These are phyloP conservation scores for Biancaea sappan DNA, from an alignment of 306 rosid species.

Conservation along the genomic window DNA sequence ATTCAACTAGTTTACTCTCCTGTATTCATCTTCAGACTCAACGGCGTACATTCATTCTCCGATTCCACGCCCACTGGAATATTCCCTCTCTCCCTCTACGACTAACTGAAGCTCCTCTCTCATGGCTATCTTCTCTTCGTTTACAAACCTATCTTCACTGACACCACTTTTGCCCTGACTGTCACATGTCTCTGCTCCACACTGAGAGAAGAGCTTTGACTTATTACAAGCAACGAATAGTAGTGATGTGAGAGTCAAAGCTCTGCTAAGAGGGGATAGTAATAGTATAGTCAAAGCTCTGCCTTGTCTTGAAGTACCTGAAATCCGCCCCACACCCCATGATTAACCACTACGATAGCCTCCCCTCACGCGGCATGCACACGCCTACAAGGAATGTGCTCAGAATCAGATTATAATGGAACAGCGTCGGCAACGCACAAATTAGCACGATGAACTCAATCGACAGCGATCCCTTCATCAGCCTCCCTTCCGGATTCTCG, in stretches of 20 bases:
- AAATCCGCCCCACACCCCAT: conserved; percentile 75
- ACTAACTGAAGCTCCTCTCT: conserved; percentile 39
- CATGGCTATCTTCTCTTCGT: conserved; percentile 28
- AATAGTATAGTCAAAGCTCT: no score
- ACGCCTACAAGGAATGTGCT: conserved; percentile 88
- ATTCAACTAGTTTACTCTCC: no score
- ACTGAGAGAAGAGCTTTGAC: conserved; percentile 29
- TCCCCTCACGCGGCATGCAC: conserved; percentile 78
- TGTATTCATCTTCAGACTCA: no score
- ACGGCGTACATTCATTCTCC: no score
- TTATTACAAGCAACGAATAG: no score
- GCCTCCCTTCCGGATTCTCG: conserved; percentile 91
- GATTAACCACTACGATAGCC: conserved; percentile 84
- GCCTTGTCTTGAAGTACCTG: conserved; percentile 35
- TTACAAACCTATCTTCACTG: background rate
- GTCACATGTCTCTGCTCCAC: background rate
- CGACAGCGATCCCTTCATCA: conserved; percentile 81
- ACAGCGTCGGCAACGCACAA: conserved; percentile 58
- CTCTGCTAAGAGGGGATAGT: no score
- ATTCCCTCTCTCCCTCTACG: conserved; percentile 34
- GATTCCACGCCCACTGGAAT: conserved; percentile 25
- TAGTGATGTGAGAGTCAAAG: no score
- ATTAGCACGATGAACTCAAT: conserved; percentile 74
- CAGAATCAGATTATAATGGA: conserved; percentile 65
- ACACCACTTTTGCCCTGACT: no score